Percentiles rank a stretch among this genome's conserved stretches.
These are phyloP conservation scores for Ceratocystis smalleyi DNA, from an alignment of 2,329 filamentous ascomycete species.

Conservation along the genomic window DNA sequence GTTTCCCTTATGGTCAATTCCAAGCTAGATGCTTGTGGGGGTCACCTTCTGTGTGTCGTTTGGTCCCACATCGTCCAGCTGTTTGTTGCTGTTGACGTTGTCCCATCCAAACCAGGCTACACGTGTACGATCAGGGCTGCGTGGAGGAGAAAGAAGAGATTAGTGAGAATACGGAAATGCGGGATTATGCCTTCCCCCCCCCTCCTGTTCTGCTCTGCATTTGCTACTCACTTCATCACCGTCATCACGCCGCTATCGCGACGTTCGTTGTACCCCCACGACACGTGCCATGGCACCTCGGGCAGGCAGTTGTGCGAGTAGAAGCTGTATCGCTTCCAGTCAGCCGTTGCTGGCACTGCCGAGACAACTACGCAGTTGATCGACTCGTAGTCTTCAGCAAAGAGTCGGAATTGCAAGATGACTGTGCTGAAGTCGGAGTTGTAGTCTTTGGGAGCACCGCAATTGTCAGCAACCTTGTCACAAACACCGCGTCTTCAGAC, in stretches of 20 bases:
- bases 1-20: neutral
- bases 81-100: conserved; percentile 18
- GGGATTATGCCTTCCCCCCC: neutral
- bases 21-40: neutral
- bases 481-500: neutral
- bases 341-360: conserved; percentile 4
- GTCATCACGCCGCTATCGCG: conserved; percentile 23
- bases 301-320: conserved; percentile 19
- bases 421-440: conserved; percentile 12
- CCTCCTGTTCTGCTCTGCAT: neutral
- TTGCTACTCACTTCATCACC: conserved; percentile 22
- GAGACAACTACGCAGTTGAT: conserved; percentile 18
- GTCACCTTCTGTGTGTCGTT: conserved; percentile 16
- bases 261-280: conserved; percentile 23
- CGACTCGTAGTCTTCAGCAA: conserved; percentile 4
- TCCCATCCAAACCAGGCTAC: conserved; percentile 22
- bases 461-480: neutral
- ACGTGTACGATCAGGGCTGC: conserved; percentile 13
- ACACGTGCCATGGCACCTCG: conserved; percentile 21
- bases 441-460: neutral
- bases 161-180: neutral
- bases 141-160: neutral
- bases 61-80: conserved; percentile 18
- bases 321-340: conserved; percentile 21
- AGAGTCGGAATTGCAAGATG: conserved; percentile 11